These are phyloP conservation scores for Diaporthe sp. DNA, from an alignment of 2,329 filamentous ascomycete genomes.

Conservation along the genomic window DNA sequence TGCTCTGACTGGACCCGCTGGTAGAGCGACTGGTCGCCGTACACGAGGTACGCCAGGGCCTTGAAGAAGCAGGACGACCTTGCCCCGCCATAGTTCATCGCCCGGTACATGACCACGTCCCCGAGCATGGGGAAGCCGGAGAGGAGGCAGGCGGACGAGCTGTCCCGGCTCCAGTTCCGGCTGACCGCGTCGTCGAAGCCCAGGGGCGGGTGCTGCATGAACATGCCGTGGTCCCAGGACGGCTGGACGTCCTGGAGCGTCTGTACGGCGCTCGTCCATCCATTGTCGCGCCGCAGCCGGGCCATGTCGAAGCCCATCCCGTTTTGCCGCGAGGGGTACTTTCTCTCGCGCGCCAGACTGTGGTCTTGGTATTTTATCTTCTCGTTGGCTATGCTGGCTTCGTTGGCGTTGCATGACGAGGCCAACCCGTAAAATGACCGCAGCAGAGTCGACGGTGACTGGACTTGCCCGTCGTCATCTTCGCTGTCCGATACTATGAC, in stretches of 20 bases:
- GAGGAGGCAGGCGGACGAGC: constrained; percentile 28
- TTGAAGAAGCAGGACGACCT: constrained; percentile 51
- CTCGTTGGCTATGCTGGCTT: too few species aligned
- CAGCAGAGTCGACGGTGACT: not conserved
- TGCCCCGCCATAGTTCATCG: constrained; percentile 42
- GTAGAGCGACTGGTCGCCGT: constrained; percentile 45
- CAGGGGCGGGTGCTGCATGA: not conserved
- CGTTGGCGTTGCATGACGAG: too few species aligned
- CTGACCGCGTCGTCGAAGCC: constrained; percentile 35
- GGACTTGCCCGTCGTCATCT: not conserved
- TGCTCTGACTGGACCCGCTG: constrained; percentile 51
- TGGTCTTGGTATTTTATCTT: constrained; percentile 28
- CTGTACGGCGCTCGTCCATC: not conserved
- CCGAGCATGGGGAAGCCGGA: constrained; percentile 51
- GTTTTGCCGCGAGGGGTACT: not conserved
- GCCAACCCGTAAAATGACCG: constrained; percentile 31
- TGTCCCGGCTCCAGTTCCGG: constrained; percentile 5
- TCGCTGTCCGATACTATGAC: not conserved
- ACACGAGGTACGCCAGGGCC: constrained; percentile 46
- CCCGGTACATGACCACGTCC: constrained; percentile 47
- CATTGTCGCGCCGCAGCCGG: constrained; percentile 30
- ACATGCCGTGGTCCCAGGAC: constrained; percentile 10
- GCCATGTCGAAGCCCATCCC: constrained; percentile 39
- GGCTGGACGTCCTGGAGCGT: not conserved
- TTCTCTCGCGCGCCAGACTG: not conserved